A percentile compares a stretch with the other conserved stretches of the same genome.
Evolutionary conservation across 179 eudicot species (phyloP).

Genomic region (Pouteria campechiana): DNA sequence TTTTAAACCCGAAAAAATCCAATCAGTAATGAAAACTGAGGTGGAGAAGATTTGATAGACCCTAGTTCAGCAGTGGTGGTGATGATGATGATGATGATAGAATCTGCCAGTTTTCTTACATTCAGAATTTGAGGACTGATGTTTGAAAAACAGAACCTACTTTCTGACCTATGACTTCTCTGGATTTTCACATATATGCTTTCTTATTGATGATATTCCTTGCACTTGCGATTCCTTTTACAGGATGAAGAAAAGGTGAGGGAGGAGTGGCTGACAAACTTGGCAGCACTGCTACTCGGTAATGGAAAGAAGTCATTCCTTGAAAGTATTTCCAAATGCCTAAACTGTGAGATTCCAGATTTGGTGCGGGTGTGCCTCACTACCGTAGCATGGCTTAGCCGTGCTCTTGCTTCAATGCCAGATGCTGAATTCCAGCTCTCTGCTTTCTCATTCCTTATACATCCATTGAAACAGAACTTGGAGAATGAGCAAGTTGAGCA

Average conservation of each 20-base stretch:
- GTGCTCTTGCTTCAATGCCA: conserved; percentile 24
- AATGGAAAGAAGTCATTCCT: conserved; percentile 30
- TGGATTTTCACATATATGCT: too few species aligned
- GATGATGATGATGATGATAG: too few species aligned
- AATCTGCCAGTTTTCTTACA: too few species aligned
- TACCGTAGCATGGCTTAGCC: conserved; percentile 41
- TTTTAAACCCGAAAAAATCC: too few species aligned
- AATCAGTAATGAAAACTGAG: too few species aligned
- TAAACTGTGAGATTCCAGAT: conserved; percentile 19
- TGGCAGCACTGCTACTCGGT: conserved; percentile 33
- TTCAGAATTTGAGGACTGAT: conserved; percentile 4
- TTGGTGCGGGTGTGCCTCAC: conserved; percentile 30
- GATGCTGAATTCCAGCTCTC: conserved; percentile 20
- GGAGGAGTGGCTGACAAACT: conserved; percentile 29
- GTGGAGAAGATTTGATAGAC: too few species aligned
- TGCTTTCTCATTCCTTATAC: conserved; percentile 30
- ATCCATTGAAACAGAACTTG: conserved; percentile 17
- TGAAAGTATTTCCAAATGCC: conserved; percentile 30
- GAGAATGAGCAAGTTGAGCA: conserved; percentile 27
- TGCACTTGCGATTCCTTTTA: too few species aligned
- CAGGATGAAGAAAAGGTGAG: conserved; percentile 21
- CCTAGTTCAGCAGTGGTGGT: too few species aligned
- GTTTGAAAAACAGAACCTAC: not conserved
- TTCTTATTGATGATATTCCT: too few species aligned
- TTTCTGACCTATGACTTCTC: conserved; percentile 14